Evolutionary conservation across 495 filamentous ascomycete species (phyloP).

Genomic region (Podospora fimiseda): DNA sequence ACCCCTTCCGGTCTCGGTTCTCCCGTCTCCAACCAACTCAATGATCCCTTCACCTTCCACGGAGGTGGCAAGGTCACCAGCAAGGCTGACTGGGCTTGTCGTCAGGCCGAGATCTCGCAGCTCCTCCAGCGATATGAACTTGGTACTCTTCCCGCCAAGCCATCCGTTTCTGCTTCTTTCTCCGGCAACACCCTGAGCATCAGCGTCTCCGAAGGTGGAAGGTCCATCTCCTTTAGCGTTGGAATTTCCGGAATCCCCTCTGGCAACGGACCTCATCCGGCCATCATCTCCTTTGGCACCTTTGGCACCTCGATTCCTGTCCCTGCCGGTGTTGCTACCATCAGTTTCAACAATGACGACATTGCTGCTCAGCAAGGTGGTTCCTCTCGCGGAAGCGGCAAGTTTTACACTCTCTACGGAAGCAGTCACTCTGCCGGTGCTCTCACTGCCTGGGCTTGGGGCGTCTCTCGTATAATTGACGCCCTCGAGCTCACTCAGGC

Average conservation of each 20-base stretch:
- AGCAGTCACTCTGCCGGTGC: constrained; percentile 42
- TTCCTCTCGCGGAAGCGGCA: constrained; percentile 36
- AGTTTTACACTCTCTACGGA: constrained; percentile 47
- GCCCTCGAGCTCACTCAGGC: constrained; percentile 38
- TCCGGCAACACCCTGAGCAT: constrained; percentile 32
- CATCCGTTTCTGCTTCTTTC: constrained; percentile 35
- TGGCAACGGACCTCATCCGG: constrained; percentile 34
- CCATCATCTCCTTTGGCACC: constrained; percentile 42
- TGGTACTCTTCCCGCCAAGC: constrained; percentile 40
- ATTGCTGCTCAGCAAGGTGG: constrained; percentile 37
- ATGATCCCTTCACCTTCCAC: constrained; percentile 46
- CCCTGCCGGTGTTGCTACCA: constrained; percentile 40
- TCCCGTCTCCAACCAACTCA: constrained; percentile 28
- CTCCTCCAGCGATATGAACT: constrained; percentile 48
- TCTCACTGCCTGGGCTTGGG: constrained; percentile 48
- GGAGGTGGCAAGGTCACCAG: constrained; percentile 40
- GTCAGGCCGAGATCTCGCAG: constrained; percentile 43
- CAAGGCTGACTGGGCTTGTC: constrained; percentile 42
- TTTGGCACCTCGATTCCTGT: constrained; percentile 38
- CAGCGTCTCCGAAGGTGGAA: constrained; percentile 37
- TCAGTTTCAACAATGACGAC: constrained; percentile 45
- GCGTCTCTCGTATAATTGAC: constrained; percentile 47
- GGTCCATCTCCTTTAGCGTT: constrained; percentile 45
- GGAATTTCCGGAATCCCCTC: constrained; percentile 34
- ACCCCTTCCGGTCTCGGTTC: constrained; percentile 10